Base-by-base conservation (phyloP, 1,284 basidiomycete species). In the Pholiota adiposa region DNA sequence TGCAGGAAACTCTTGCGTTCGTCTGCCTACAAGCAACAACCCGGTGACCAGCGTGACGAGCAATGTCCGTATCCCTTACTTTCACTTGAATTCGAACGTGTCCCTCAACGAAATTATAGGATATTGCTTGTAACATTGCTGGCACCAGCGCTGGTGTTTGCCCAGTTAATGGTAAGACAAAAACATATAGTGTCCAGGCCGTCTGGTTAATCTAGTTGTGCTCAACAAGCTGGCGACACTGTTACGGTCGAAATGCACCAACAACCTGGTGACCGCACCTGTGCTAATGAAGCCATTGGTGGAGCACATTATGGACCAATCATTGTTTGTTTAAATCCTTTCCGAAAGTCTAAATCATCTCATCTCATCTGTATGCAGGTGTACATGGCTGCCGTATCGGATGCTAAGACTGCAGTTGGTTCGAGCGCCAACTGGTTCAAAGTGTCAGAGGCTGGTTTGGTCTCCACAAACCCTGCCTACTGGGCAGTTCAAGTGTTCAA, bases 241-340 rank as follows among this genome's bases (percentile, higher is more conserved):
- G 74, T 83, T 41, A 80, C 79, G 8, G 81, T 84, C 38, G 82
- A 84, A 70, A 83, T 83, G 82, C 81, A 84, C 66, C 80, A 82
- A 67, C 81, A 83, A 66, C 78, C 79, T 0, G 72, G 69, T 31
- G 77, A 83, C 59, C 79, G 82, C 48, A 75, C 73, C 5, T 84
- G 82, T 63, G 69, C 74, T 9, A 77, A 75, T 59, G 75, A 83
- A 64, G 82, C 81, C n/a, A 82, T 78, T 60, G 77, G 76, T 31
- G 82, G 81, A 25, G 73, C 77, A 46, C 82, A 84, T 65, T 82
- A 76, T 62, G 82, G 82, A 9, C 81, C 81, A 36, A 72, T 81
- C 58, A 74, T 72, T 43, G 76, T 75, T 4, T 21, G 53, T 41
- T 14, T 18, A 11, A 12, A 21, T 27, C 41, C 4, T 29, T 7